phyloP scores from a whole-genome alignment of 352 stramenopile species.

The Aphanomyces euteiches region DNA sequence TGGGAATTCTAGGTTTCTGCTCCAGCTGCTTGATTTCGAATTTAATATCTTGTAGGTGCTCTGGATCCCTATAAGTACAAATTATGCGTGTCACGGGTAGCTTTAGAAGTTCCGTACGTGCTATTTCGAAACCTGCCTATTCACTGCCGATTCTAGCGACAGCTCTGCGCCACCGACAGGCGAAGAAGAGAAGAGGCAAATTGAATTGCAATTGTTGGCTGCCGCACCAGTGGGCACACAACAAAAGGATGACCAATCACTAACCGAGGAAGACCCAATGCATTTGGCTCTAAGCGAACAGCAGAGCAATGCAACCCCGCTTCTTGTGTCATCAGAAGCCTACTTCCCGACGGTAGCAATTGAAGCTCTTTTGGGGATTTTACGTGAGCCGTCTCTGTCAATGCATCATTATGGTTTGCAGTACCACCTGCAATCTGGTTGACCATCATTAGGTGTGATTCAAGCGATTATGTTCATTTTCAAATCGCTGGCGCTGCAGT shows the following conservation, averaged over 20 bases:
- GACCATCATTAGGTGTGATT: constrained; percentile 76
- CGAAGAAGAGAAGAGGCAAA: constrained; percentile 83
- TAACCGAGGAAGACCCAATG: neutral
- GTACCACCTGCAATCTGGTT: neutral
- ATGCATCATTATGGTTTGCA: constrained; percentile 86
- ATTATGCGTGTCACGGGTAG: constrained; percentile 46
- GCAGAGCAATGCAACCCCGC: constrained; percentile 58
- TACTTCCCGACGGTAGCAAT: constrained; percentile 98
- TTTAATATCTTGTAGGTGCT: constrained; percentile 43
- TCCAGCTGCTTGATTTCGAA: no score
- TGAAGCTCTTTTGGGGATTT: constrained; percentile 93
- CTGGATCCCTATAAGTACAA: constrained; percentile 96
- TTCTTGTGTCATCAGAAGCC: constrained; percentile 80
- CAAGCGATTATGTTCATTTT: constrained; percentile 99
- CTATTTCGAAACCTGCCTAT: neutral
- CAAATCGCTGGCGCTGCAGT: constrained; percentile 92
- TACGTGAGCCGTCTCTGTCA: constrained; percentile 93
- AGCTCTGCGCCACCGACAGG: constrained; percentile 2
- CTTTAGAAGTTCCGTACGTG: constrained; percentile 59
- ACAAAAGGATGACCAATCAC: constrained; percentile 31
- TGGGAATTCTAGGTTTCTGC: constrained; percentile 88
- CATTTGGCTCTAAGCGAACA: constrained; percentile 38
- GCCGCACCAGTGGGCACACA: constrained; percentile 80
- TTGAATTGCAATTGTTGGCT: constrained; percentile 81
- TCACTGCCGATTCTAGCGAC: neutral